Evolutionary conservation across 305 asterid genomes (phyloP), one percentile per base, ranked within the genome.

Genomic region (Fraxinus nigra): DNA sequence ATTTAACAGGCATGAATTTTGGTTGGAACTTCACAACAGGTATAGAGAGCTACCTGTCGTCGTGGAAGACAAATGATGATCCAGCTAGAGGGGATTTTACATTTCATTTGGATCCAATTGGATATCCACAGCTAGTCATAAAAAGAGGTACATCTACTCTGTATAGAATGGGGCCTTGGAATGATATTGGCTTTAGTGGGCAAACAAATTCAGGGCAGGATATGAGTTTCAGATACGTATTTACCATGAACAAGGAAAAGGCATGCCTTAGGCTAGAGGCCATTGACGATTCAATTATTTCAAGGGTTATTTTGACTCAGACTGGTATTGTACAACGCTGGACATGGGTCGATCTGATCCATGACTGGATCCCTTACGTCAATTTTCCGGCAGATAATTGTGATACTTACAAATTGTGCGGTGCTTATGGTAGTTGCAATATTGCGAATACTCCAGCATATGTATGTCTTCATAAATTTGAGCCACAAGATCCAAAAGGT

Each of bases 371-470:
- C 46, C 16, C 16, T 43, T 83, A 51, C 14, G 33, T 83, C 13
- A 40, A 67, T 18, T 0, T 37, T 5, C 83, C 65, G 18, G 10
- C 13, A 5, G 85, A 82, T 51, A 56, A 28, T 30, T 78, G 80
- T 75, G 86, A 79, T 3, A 69, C 69, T 79, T 83, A 73, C 65
- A 69, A 59, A 30, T 63, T 79, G 28, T 83, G 86, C 34, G 86
- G 86, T 43, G 80, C 83, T 30, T 79, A 79, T 33, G 77, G 82
- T 5, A 79, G 37, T 20, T 83, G 86, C 77, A 83, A 75, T 35
- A 59, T 79, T 70, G 51, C 38, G 5, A 83, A 61, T 14, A 59
- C 77, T 11, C 86, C 83, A n/a, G 80, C 77, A 6, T 83, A 83
- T 43, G 69, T 8, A 24, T 83, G 83, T 22, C 10, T 83, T 10